Conservation (phyloP, 805 yeast species). For the Vanderwaltozyma tropicalis region DNA sequence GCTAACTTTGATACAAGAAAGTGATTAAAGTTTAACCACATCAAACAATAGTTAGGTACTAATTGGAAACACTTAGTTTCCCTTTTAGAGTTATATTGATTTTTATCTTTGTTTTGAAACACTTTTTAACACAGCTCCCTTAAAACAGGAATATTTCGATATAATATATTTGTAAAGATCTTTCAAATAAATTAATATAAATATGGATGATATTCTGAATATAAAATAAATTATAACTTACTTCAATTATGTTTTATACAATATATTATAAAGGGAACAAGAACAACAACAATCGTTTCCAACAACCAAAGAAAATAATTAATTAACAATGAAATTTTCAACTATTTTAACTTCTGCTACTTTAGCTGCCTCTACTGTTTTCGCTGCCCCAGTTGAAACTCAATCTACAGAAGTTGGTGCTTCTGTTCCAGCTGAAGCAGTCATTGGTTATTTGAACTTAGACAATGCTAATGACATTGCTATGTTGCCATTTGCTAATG, state of each 20-base stretch:
- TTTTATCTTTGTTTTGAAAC: no score
- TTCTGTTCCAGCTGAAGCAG: constrained; percentile 23
- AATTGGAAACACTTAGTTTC: no score
- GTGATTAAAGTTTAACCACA: no score
- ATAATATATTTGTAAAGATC: no score
- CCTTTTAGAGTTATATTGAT: no score
- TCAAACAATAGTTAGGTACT: no score
- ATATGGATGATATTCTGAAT: not conserved
- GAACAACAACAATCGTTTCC: not conserved
- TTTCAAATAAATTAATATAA: no score
- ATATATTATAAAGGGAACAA: not conserved
- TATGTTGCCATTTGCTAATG: constrained; percentile 19
- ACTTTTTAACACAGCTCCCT: no score
- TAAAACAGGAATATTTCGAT: no score
- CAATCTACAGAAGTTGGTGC: constrained; percentile 1
- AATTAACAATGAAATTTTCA: constrained; percentile 11
- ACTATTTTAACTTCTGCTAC: constrained; percentile 6
- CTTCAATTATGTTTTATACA: not conserved
- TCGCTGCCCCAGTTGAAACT: constrained; percentile 19
- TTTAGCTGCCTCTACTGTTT: constrained; percentile 5
- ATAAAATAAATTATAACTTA: not conserved
- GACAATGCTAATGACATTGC: constrained; percentile 19
- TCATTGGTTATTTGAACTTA: constrained; percentile 22
- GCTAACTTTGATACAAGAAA: no score
- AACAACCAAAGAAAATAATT: not conserved